phyloP scores from a whole-genome alignment of 768 basidiomycete genomes.

The Tulasnella sp. region DNA sequence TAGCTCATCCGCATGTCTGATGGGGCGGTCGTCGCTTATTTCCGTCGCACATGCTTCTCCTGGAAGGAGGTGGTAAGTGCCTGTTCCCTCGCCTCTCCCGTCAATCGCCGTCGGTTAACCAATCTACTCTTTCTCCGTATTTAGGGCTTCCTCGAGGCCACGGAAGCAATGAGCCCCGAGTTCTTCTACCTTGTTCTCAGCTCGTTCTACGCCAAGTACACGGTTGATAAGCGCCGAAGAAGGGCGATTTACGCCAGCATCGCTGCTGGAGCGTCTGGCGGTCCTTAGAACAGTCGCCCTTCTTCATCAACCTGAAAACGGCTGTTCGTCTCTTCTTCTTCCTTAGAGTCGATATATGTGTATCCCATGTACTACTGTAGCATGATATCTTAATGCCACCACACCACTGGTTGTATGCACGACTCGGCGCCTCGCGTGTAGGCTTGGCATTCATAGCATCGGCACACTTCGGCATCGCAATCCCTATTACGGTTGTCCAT shows the following conservation, averaged over 20 bases:
- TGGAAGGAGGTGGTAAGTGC: conserved; percentile 1
- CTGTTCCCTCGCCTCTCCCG: not conserved
- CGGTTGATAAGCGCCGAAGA: not conserved
- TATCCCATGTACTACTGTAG: not conserved
- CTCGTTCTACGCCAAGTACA: not conserved
- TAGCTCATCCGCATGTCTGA: not conserved
- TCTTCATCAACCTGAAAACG: not conserved
- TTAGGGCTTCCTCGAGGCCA: not conserved
- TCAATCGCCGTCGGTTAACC: not conserved
- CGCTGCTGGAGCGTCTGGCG: not conserved
- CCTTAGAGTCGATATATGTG: not conserved
- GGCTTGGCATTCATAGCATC: not conserved
- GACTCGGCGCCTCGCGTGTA: not conserved
- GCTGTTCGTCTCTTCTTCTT: not conserved
- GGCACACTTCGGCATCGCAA: not conserved
- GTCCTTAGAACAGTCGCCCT: not conserved
- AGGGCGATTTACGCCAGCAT: not conserved
- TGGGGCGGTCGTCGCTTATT: not conserved
- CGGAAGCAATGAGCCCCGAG: not conserved
- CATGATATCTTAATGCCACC: not conserved
- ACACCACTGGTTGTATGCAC: no score
- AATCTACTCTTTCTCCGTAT: not conserved
- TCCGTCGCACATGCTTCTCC: not conserved
- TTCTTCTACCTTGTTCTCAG: not conserved
- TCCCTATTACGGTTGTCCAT: no score